Base-by-base conservation (phyloP, 495 filamentous ascomycete genomes). In the Friedmanniomyces endolithicus region DNA sequence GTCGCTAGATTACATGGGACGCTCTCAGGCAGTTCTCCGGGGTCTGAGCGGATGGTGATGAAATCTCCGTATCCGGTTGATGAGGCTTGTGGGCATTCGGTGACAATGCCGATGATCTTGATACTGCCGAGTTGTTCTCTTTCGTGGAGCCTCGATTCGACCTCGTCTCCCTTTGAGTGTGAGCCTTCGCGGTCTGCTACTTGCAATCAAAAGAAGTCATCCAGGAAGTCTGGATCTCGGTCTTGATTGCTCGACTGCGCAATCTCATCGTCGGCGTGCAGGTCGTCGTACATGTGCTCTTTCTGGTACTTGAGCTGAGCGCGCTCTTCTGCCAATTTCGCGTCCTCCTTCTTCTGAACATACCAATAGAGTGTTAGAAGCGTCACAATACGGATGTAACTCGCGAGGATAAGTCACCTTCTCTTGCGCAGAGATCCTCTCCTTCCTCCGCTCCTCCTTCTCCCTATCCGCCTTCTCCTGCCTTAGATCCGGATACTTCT, bases 261-360 rank as follows among this genome's bases (percentile, higher is more conserved):
- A 67, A 84, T 68, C 58, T 81, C 81, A 51, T 84, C 81, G 54
- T 85, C 83, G 19, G 76, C 74, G 59, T 86, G 82, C 31, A 88
- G 59, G 40, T 94, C 90, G 67, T 95, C 94, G 69, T 95, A 97
- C 2, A 87, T 90, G 71, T 95, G 88, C 31, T 94, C 89, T 67
- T 88, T 87, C 72, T 94, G 86, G 78, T 81, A 95, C 66, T 90
- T 94, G 72, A 88, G 79, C 72, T 95, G 84, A 64, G 82, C 82
- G 33, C 86, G 69, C 70, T 95, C 90, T 67, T 87, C 78, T 48
- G 80, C 77, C 50, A 92, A 71, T 58, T 77, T 73, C 50, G 82
- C 86, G 50, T 97, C 92, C 67, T 88, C 84, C 52, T 86, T 85
- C 70, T 80, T 81, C 80, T 88, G 68, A 3, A 31, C 27, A 9